phyloP scores from a whole-genome alignment of 768 basidiomycete species.

The Tulasnella sp. region DNA sequence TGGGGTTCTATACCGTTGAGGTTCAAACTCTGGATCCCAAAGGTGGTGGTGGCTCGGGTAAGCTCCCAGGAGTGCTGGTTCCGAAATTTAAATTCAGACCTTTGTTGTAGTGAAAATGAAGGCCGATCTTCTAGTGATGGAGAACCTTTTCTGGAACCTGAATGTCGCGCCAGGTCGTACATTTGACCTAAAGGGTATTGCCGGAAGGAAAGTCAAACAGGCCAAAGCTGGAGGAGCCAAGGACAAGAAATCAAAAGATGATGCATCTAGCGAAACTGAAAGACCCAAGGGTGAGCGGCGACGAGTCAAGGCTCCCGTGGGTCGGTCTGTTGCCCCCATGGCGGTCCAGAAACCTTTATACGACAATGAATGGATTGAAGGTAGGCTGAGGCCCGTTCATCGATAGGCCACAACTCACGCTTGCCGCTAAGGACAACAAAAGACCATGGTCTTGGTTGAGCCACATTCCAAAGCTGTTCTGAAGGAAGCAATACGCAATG shows the following conservation, averaged over 20 bases:
- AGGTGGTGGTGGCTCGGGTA: slow-evolving; percentile 42
- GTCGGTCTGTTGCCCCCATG: slow-evolving; percentile 26
- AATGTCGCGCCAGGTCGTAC: slow-evolving; percentile 48
- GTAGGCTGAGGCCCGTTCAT: slow-evolving; percentile 30
- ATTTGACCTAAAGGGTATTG: slow-evolving; percentile 80
- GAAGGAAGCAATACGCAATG: slow-evolving; percentile 56
- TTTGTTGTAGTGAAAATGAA: slow-evolving; percentile 35
- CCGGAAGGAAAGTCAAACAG: slow-evolving; percentile 59
- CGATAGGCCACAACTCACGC: background rate
- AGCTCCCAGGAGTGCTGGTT: slow-evolving; percentile 25
- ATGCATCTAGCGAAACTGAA: background rate
- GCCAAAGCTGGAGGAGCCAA: background rate
- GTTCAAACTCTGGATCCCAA: slow-evolving; percentile 55
- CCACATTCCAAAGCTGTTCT: slow-evolving; percentile 69
- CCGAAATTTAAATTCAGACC: background rate
- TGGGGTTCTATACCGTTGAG: slow-evolving; percentile 76
- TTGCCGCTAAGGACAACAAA: slow-evolving; percentile 48
- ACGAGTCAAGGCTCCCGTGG: background rate
- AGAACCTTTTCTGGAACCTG: slow-evolving; percentile 70
- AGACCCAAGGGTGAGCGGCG: background rate
- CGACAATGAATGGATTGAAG: slow-evolving; percentile 82
- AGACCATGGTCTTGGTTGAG: slow-evolving; percentile 53
- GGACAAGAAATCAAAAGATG: background rate
- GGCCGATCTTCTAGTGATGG: slow-evolving; percentile 75
- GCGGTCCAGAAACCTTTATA: slow-evolving; percentile 52